A percentile compares a stretch with the other conserved stretches of the same genome.
These are phyloP conservation scores for Pichia inconspicua DNA, from an alignment of 1,139 yeast species.

Conservation along the genomic window DNA sequence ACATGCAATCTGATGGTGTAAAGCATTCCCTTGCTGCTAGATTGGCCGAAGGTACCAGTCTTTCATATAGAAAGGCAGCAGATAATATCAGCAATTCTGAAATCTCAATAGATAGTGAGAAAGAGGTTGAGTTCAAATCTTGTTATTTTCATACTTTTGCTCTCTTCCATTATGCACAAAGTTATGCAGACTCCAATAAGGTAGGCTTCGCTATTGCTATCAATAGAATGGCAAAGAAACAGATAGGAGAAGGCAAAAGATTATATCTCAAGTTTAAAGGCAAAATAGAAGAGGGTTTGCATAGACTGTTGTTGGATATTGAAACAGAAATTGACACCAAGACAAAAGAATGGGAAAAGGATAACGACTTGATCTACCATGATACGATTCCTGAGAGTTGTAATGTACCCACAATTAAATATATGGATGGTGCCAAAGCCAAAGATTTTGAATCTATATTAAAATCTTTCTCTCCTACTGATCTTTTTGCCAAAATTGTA, in stretches of 20 bases:
- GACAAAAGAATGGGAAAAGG: conserved; percentile 52
- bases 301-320: conserved; percentile 2
- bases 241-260: conserved; percentile 22
- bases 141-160: conserved; percentile 41
- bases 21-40: conserved; percentile 67
- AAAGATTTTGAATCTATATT: conserved; percentile 55
- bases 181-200: conserved; percentile 42
- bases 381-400: conserved; percentile 58
- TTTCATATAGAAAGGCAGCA: conserved; percentile 47
- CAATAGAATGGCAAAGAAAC: conserved; percentile 32
- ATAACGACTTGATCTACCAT: conserved; percentile 86
- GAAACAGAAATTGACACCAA: conserved; percentile 22
- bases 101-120: conserved; percentile 6
- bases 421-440: conserved; percentile 71
- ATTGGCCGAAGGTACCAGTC: conserved; percentile 56
- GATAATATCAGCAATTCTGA: conserved; percentile 27
- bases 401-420: conserved; percentile 52
- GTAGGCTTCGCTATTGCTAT: conserved; percentile 76
- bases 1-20: conserved; percentile 35
- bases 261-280: background rate
- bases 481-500: conserved; percentile 68
- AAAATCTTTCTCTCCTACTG: conserved; percentile 35
- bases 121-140: conserved; percentile 33
- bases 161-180: conserved; percentile 46
- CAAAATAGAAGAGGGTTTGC: conserved; percentile 2